A percentile compares a stretch with the other conserved stretches of the same genome.
These are phyloP conservation scores for Aspergillus taichungensis DNA, from an alignment of 495 filamentous ascomycete genomes.

Conservation along the genomic window DNA sequence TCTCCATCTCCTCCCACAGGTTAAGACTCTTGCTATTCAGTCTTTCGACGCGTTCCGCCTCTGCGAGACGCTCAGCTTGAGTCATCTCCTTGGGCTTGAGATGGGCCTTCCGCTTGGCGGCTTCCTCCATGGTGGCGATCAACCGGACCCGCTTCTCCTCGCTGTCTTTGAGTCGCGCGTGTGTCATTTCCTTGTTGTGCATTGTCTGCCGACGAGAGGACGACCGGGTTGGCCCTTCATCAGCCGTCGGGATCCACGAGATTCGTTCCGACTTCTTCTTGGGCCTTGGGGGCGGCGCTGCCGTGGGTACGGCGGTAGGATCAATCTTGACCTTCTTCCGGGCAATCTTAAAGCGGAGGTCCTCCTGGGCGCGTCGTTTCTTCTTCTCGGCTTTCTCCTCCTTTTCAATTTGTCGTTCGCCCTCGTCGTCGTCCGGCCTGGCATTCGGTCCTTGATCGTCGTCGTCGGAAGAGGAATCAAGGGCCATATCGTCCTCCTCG, in stretches of 20 bases:
- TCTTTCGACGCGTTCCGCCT: constrained; percentile 75
- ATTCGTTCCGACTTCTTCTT: constrained; percentile 91
- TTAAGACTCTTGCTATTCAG: constrained; percentile 85
- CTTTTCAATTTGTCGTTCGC: constrained; percentile 58
- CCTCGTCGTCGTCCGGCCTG: constrained; percentile 47
- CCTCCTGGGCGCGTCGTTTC: constrained; percentile 66
- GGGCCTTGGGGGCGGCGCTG: constrained; percentile 48
- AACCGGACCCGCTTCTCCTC: constrained; percentile 72
- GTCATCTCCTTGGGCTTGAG: constrained; percentile 73
- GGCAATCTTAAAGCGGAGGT: constrained; percentile 38
- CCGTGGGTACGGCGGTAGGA: constrained; percentile 41
- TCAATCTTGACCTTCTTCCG: constrained; percentile 61
- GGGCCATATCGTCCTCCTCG: constrained; percentile 62
- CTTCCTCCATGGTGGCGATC: constrained; percentile 78
- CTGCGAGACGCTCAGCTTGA: constrained; percentile 75
- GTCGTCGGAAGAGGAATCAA: constrained; percentile 77
- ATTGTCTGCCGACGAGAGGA: constrained; percentile 78
- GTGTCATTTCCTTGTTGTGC: constrained; percentile 73
- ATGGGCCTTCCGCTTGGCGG: constrained; percentile 67
- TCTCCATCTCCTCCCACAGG: constrained; percentile 88
- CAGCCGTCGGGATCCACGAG: constrained; percentile 75
- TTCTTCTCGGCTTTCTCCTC: constrained; percentile 47
- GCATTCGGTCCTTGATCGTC: constrained; percentile 61
- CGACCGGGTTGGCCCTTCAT: constrained; percentile 71
- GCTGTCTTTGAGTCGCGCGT: constrained; percentile 73